Evolutionary conservation across 495 filamentous ascomycete species (phyloP).

Genomic region (Talaromyces borbonicus): DNA sequence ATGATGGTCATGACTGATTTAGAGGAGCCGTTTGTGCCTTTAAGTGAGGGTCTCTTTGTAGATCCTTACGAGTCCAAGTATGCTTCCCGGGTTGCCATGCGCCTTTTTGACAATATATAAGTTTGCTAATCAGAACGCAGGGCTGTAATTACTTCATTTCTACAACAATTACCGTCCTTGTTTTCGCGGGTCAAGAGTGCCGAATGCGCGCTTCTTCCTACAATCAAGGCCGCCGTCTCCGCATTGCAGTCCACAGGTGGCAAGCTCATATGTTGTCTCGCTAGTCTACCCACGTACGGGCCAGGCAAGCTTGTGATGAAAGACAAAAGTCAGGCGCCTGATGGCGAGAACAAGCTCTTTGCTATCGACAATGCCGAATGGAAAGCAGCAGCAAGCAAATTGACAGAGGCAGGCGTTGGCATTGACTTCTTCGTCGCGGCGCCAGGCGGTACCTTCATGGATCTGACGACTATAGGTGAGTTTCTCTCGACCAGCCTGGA

Average conservation of each 20-base stretch:
- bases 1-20: constrained; percentile 99
- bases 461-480: constrained; percentile 89
- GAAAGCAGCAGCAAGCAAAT: constrained; percentile 71
- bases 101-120: constrained; percentile 2
- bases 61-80: constrained; percentile 89
- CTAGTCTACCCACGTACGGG: constrained; percentile 79
- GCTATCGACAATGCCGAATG: constrained; percentile 80
- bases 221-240: constrained; percentile 68
- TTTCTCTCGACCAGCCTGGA: constrained; percentile 9
- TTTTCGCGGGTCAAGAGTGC: constrained; percentile 82
- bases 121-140: constrained; percentile 20
- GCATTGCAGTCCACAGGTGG: constrained; percentile 80
- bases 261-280: constrained; percentile 81
- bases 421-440: constrained; percentile 91
- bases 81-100: constrained; percentile 8
- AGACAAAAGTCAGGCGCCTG: constrained; percentile 78
- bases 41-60: constrained; percentile 87
- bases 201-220: constrained; percentile 76
- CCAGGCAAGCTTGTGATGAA: constrained; percentile 74
- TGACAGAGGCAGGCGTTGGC: constrained; percentile 82
- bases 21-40: constrained; percentile 91
- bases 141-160: constrained; percentile 72
- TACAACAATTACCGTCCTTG: constrained; percentile 68
- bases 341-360: constrained; percentile 87
- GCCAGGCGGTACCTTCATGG: constrained; percentile 79